Conservation (phyloP, 495 filamentous ascomycete genomes). For the Aspergillus ostianus region DNA sequence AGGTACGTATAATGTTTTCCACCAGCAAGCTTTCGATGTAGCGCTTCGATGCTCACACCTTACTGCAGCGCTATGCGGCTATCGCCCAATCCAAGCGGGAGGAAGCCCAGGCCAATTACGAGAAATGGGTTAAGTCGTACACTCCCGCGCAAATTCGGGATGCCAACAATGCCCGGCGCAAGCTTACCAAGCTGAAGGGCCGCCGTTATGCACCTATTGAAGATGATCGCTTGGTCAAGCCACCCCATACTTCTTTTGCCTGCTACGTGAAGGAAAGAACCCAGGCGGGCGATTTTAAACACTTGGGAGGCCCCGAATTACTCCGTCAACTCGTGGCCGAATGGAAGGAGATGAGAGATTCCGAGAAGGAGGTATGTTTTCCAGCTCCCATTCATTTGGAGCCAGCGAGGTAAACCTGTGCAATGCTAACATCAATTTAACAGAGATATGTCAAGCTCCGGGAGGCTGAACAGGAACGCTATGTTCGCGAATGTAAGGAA, state of each 20-base stretch:
- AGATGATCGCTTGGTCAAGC: conserved; percentile 61
- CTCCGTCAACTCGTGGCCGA: conserved; percentile 38
- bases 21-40: not conserved
- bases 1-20: conserved; percentile 30
- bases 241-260: conserved; percentile 33
- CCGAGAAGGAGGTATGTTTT: conserved; percentile 55
- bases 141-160: conserved; percentile 54
- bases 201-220: conserved; percentile 29
- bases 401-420: too few species aligned
- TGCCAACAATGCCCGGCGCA: conserved; percentile 63
- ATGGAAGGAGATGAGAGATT: conserved; percentile 54
- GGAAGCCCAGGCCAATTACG: conserved; percentile 42
- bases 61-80: conserved; percentile 45
- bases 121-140: conserved; percentile 59
- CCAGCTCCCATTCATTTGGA: not conserved
- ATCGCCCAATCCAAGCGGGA: conserved; percentile 49
- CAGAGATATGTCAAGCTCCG: conserved; percentile 28
- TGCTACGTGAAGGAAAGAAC: conserved; percentile 49
- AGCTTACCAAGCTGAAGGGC: conserved; percentile 35
- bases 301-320: conserved; percentile 27
- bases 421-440: conserved; percentile 3
- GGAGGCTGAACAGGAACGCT: conserved; percentile 29
- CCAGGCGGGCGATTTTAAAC: conserved; percentile 46
- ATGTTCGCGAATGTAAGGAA: conserved; percentile 31
- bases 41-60: conserved; percentile 14